Evolutionary conservation across 73 alveolate species (phyloP), one percentile per base, ranked within the genome.

Genomic region (Paramecium primaurelia): DNA sequence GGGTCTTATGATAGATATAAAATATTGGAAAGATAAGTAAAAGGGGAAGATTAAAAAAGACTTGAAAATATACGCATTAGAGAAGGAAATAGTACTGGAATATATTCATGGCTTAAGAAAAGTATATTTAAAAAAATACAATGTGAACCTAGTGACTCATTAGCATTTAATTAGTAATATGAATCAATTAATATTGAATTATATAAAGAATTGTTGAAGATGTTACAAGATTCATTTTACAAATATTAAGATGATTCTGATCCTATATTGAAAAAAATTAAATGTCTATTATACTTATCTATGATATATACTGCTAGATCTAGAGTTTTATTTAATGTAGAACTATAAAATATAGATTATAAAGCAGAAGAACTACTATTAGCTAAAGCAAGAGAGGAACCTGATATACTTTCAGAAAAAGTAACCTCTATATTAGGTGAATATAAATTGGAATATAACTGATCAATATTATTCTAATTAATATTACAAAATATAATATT

Each of bases 281-380:
- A 73, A 38, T 73, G 87, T 36, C 18, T 37, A 73, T 18, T 73
- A 0, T 73, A 73, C 40, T 22, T 73, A 25, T 73, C 38, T 0
- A 73, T 73, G 87, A 73, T 73, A 73, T 6, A 73, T 40, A 73
- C 87, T n/a, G 59, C 59, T 4, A 73, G 59, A 36, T 34, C 87
- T 14, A 73, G 87, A 73, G 87, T 34, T 10, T 9, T 73, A 73
- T 73, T 73, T 11, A 4, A 36, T 3, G 64, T 16, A 36, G 30
- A 80, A 2, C 4, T 0, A 22, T 37, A 16, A 36, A 20, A 38
- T 16, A 60, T 36, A 8, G 60, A 75, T 75, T 75, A 42, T 36
- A 75, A 42, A 37, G 22, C 18, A 9, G 88, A 75, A 36, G 88
- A 75, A 42, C 88, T 75, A 2, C n/a, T 36, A 42, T 38, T 75